Percentiles rank a stretch among this genome's conserved stretches.
These are phyloP conservation scores for Fusarium papillatum DNA, from an alignment of 2,329 filamentous ascomycete genomes.

Conservation along the genomic window DNA sequence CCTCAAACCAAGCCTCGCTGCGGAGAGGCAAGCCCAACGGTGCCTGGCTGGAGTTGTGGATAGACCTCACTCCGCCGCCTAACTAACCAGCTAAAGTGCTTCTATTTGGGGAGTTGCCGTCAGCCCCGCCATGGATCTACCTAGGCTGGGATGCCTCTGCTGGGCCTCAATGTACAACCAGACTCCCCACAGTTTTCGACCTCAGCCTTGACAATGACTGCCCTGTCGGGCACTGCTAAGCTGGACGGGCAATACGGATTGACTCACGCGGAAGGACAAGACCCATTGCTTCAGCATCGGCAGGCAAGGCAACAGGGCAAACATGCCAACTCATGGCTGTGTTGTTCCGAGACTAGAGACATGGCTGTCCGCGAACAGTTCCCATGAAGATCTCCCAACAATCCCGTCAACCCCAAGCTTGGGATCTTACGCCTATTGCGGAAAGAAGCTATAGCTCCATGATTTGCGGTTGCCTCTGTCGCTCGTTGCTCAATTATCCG, in stretches of 20 bases:
- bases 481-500: conserved; percentile 10
- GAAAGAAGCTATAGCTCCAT: conserved; percentile 3
- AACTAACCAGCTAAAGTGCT: conserved; percentile 14
- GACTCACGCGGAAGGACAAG: conserved; percentile 19
- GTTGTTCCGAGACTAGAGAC: conserved; percentile 16
- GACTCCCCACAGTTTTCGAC: conserved; percentile 25
- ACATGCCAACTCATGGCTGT: conserved; percentile 33
- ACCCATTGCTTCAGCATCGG: conserved; percentile 18
- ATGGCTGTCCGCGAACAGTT: neutral
- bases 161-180: conserved; percentile 11
- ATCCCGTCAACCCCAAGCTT: neutral
- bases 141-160: conserved; percentile 15
- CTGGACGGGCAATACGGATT: conserved; percentile 12
- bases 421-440: neutral
- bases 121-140: conserved; percentile 9
- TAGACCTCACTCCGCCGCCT: conserved; percentile 31
- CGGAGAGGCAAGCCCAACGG: conserved; percentile 8
- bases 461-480: conserved; percentile 7
- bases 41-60: conserved; percentile 23
- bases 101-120: conserved; percentile 40
- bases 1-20: conserved; percentile 32
- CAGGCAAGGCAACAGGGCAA: conserved; percentile 16
- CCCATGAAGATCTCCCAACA: conserved; percentile 6
- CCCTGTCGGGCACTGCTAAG: conserved; percentile 14
- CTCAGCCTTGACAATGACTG: conserved; percentile 25